phyloP scores from a whole-genome alignment of 306 rosid species.

The Spatholobus suberectus region DNA sequence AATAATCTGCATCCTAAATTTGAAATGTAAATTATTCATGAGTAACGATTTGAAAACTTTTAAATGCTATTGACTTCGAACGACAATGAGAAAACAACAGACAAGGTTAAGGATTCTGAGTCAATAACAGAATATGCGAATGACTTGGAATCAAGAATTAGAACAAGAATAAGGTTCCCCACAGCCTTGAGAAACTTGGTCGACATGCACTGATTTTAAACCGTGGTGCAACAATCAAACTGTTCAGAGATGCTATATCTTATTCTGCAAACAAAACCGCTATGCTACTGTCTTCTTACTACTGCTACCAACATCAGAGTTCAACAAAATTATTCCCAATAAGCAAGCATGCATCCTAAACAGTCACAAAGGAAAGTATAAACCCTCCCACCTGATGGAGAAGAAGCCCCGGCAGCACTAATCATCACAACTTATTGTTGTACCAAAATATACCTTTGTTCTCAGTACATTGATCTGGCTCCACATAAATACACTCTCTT shows the following conservation, averaged over 20 bases:
- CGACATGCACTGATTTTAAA: conserved; percentile 34
- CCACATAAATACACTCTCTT: conserved; percentile 81
- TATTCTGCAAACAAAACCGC: conserved; percentile 42
- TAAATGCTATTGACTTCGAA: background rate
- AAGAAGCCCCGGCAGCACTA: background rate
- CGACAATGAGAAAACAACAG: background rate
- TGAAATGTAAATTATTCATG: background rate
- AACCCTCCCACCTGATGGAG: conserved; percentile 39
- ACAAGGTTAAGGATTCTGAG: conserved; percentile 14
- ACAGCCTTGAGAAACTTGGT: conserved; percentile 1
- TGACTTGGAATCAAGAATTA: conserved; percentile 13
- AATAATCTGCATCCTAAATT: background rate
- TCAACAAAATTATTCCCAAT: conserved; percentile 43
- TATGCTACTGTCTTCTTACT: background rate
- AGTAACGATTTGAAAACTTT: background rate
- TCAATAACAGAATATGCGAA: background rate
- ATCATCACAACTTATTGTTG: conserved; percentile 61
- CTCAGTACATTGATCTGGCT: conserved; percentile 65
- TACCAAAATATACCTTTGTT: conserved; percentile 89
- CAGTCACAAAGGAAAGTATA: conserved; percentile 15
- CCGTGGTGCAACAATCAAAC: conserved; percentile 30
- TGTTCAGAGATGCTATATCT: conserved; percentile 29
- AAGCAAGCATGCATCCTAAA: conserved; percentile 26
- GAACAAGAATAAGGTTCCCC: conserved; percentile 28
- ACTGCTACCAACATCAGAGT: conserved; percentile 21